Evolutionary conservation across 202 grass and related monocot genomes (phyloP).

Genomic region (Carex sylvatica): DNA sequence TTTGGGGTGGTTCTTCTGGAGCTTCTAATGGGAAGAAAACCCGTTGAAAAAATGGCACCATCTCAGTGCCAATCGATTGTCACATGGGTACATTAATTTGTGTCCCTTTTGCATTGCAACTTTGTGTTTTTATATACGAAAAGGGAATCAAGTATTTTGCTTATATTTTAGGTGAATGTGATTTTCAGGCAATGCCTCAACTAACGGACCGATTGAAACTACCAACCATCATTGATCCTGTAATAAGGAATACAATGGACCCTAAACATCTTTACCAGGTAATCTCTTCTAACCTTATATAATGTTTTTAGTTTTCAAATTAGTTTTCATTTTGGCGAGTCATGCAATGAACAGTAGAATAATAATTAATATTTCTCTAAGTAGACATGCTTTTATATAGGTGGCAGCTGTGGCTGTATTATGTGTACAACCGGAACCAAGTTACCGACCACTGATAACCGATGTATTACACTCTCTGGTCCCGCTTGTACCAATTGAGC

Average conservation of each 20-base stretch:
- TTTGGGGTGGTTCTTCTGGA: conserved; percentile 96
- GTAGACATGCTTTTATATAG: conserved; percentile 37
- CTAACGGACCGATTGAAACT: conserved; percentile 93
- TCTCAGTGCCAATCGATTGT: conserved; percentile 87
- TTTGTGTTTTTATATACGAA: conserved; percentile 10
- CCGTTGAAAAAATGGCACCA: conserved; percentile 73
- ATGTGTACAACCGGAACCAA: conserved; percentile 89
- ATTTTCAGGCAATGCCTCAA: conserved; percentile 86
- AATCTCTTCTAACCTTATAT: conserved; percentile 24
- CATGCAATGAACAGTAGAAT: not conserved
- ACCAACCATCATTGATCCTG: conserved; percentile 88
- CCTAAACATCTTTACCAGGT: conserved; percentile 96
- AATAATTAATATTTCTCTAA: not conserved
- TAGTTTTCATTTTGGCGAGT: not conserved
- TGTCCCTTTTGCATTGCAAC: not conserved
- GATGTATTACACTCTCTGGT: conserved; percentile 95
- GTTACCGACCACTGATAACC: conserved; percentile 93
- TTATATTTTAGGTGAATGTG: conserved; percentile 23
- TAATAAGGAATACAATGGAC: conserved; percentile 90
- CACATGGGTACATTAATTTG: conserved; percentile 62
- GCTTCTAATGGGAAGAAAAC: conserved; percentile 83
- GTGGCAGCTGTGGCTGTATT: conserved; percentile 91
- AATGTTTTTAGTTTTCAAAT: not conserved
- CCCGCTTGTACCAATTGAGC: conserved; percentile 80
- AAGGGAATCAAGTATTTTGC: conserved; percentile 18